Base-by-base conservation (phyloP, 2,329 filamentous ascomycete genomes). In the Pyrenophora graminea region DNA sequence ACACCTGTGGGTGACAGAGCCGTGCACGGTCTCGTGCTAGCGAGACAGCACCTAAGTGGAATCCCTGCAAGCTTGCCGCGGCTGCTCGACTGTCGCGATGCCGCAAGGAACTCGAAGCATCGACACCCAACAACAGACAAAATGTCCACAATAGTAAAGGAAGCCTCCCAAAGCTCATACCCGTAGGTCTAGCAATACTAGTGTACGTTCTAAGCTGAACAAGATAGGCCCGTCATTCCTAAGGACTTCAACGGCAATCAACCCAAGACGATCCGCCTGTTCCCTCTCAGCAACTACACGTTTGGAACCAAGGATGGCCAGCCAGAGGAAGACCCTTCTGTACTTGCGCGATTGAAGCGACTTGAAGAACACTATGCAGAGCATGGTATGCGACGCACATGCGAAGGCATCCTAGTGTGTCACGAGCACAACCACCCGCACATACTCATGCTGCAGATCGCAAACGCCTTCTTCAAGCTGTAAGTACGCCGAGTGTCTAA, bases 381-480 rank as follows among this genome's bases (percentile, higher is more conserved):
- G 58, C 86, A 97, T 80, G 94, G 94, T 69, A 99, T 99, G 94
- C 88, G 94, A 51, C 87, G 94, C 48, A 97, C 94, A 15, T 97
- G 93, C 75, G 94, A 99, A 78, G 94, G 92, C 66, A 91, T 99
- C 64, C 83, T 99, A 40, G 91, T 99, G 63, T 99, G 94, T 78
- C 94, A 99, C 74, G 94, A 99, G 77, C 93, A 97, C 80, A 97
- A 97, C 77, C 94, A 97, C 75, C 94, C 94, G 12, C 94, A 99
- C 75, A 96, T 99, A 59, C 80, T 99, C 62, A 97, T 99, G 94
- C 83, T 99, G 58, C 94, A 99, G 81, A 99, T 99, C 68, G 94
- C 94, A 45, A 99, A 99, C 74, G 93, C 94, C 19, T 99, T 99
- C 79, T 99, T 99, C 81, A 99, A 99, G 79, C 84, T 99, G 74